Evolutionary conservation across 805 yeast genomes (phyloP).

Genomic region (Yamadazyma phyllophila): DNA sequence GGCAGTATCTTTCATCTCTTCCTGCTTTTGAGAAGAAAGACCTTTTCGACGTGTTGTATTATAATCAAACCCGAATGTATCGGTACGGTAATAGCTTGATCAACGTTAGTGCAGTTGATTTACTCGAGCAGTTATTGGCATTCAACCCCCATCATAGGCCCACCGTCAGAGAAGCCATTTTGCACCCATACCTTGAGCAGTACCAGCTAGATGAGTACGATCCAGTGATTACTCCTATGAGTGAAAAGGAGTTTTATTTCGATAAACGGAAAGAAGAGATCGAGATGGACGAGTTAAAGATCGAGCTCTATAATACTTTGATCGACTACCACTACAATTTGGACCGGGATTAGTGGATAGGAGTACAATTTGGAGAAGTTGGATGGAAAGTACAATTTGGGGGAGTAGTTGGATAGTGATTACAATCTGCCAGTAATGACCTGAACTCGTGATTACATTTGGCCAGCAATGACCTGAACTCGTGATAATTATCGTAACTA

Average conservation of each 20-base stretch:
- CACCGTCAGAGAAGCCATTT: conserved; percentile 82
- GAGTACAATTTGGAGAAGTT: too few relatives aligned
- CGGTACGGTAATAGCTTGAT: conserved; percentile 15
- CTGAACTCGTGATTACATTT: too few relatives aligned
- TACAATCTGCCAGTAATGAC: too few relatives aligned
- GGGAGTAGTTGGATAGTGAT: too few relatives aligned
- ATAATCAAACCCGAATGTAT: conserved; percentile 20
- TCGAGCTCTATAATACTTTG: conserved; percentile 1
- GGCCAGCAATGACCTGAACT: neutral
- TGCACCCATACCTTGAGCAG: conserved; percentile 80
- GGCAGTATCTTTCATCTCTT: conserved; percentile 23
- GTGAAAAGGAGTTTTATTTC: conserved; percentile 25
- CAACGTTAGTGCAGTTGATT: conserved; percentile 29
- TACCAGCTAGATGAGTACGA: conserved; percentile 59
- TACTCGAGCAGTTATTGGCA: conserved; percentile 66
- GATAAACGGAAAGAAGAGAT: conserved; percentile 21
- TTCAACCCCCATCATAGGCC: conserved; percentile 83
- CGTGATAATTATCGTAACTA: conserved; percentile 14
- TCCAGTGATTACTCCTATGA: conserved; percentile 24
- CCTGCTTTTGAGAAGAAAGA: conserved; percentile 21
- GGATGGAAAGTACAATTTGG: too few relatives aligned
- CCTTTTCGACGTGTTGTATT: conserved; percentile 17
- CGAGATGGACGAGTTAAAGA: conserved; percentile 3
- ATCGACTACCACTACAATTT: neutral
- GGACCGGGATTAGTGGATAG: too few relatives aligned